These are phyloP conservation scores for Pseudogymnoascus sp. DNA, from an alignment of 2,329 filamentous ascomycete genomes.

Conservation along the genomic window DNA sequence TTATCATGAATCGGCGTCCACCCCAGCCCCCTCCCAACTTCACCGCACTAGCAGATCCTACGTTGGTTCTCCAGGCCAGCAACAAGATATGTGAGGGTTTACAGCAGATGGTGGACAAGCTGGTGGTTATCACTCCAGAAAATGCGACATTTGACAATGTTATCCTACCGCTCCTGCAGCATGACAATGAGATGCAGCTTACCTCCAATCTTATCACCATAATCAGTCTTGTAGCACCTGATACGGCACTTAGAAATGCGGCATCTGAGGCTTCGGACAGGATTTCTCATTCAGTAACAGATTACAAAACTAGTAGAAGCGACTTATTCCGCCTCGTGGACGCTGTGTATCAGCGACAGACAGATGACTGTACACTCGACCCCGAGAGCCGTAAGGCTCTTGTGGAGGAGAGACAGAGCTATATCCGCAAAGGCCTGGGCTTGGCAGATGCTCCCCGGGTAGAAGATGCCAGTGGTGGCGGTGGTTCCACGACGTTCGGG, in stretches of 20 bases:
- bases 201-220: slow-evolving; percentile 44
- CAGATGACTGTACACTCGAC: not conserved
- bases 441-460: not conserved
- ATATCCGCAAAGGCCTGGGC: not conserved
- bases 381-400: not conserved
- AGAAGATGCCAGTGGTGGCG: not conserved
- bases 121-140: slow-evolving; percentile 20
- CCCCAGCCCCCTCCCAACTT: not conserved
- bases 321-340: not conserved
- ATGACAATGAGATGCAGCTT: slow-evolving; percentile 41
- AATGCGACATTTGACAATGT: slow-evolving; percentile 41
- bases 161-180: slow-evolving; percentile 30
- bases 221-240: slow-evolving; percentile 32
- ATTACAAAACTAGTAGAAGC: not conserved
- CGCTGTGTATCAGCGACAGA: not conserved
- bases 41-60: not conserved
- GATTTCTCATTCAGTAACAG: not conserved
- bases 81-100: not conserved
- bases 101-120: not conserved
- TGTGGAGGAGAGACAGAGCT: not conserved
- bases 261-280: not conserved
- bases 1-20: not conserved
- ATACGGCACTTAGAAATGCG: not conserved
- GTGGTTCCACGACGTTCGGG: not conserved
- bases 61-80: not conserved